Evolutionary conservation across 1,284 basidiomycete genomes (phyloP).

Genomic region (Volvariella surrecta): DNA sequence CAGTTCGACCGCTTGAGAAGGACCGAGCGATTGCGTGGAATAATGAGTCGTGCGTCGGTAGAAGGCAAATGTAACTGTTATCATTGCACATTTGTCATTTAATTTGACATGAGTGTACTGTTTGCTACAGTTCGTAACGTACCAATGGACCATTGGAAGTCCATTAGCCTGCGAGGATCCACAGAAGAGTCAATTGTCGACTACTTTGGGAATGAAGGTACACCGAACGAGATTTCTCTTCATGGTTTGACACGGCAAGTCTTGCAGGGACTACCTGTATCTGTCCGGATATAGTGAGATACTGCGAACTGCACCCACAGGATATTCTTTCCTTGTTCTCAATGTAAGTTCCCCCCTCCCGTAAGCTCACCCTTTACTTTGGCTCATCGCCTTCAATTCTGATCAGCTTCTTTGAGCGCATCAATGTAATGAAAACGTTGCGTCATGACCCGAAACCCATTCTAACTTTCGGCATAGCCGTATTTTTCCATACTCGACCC

Average conservation of each 20-base stretch:
- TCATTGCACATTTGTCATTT: no score
- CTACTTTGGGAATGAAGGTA: no score
- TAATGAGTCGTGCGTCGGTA: no score
- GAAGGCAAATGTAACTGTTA: no score
- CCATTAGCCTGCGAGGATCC: constrained; percentile 2
- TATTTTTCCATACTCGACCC: constrained; percentile 49
- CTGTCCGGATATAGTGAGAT: constrained; percentile 34
- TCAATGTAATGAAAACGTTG: constrained; percentile 35
- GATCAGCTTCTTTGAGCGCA: constrained; percentile 40
- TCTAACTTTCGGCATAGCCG: constrained; percentile 25
- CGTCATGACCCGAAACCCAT: constrained; percentile 3
- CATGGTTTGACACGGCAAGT: no score
- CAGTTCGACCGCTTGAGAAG: constrained; percentile 36
- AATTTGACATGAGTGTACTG: no score
- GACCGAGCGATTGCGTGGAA: no score
- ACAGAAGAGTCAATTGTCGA: no score
- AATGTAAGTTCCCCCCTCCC: constrained; percentile 29
- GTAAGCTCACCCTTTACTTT: no score
- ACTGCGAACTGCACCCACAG: constrained; percentile 38
- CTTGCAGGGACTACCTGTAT: not conserved
- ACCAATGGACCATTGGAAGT: no score
- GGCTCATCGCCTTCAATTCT: constrained; percentile 8
- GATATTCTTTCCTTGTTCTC: constrained; percentile 53
- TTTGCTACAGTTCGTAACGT: no score
- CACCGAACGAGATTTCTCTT: no score